Percentiles rank a stretch among this genome's conserved stretches.
phyloP scores from a whole-genome alignment of 805 yeast genomes.

The Saccharomycopsis malanga region DNA sequence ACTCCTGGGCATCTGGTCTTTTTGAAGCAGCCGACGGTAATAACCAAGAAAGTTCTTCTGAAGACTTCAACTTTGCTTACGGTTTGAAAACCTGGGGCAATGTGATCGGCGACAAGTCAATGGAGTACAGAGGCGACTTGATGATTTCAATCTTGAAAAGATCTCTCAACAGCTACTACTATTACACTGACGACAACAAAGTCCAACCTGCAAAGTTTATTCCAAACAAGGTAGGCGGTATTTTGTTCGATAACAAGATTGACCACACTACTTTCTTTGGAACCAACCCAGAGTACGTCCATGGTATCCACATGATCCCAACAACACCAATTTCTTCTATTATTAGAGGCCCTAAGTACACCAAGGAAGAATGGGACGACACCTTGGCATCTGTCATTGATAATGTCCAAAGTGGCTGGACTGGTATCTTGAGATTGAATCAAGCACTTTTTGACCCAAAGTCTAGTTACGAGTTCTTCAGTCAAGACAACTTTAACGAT shows the following conservation, averaged over 20 bases:
- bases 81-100: constrained; percentile 64
- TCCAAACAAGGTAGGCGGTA: constrained; percentile 59
- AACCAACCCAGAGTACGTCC: constrained; percentile 50
- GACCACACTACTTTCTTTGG: constrained; percentile 72
- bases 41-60: constrained; percentile 64
- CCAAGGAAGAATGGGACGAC: constrained; percentile 51
- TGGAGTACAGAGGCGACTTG: constrained; percentile 49
- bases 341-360: constrained; percentile 47
- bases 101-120: constrained; percentile 44
- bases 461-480: constrained; percentile 38
- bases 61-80: constrained; percentile 62
- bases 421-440: constrained; percentile 32
- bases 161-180: constrained; percentile 48
- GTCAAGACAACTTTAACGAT: constrained; percentile 28
- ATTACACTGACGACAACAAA: constrained; percentile 42
- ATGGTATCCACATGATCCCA: constrained; percentile 76
- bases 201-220: constrained; percentile 44
- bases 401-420: constrained; percentile 12
- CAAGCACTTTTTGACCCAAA: constrained; percentile 39
- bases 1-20: constrained; percentile 68
- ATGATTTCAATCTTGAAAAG: constrained; percentile 49
- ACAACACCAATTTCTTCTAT: constrained; percentile 61
- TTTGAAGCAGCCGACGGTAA: constrained; percentile 58
- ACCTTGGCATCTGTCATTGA: constrained; percentile 1
- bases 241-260: constrained; percentile 61